These are phyloP conservation scores for Lipomyces sp. DNA, from an alignment of 805 yeast genomes.

Conservation along the genomic window DNA sequence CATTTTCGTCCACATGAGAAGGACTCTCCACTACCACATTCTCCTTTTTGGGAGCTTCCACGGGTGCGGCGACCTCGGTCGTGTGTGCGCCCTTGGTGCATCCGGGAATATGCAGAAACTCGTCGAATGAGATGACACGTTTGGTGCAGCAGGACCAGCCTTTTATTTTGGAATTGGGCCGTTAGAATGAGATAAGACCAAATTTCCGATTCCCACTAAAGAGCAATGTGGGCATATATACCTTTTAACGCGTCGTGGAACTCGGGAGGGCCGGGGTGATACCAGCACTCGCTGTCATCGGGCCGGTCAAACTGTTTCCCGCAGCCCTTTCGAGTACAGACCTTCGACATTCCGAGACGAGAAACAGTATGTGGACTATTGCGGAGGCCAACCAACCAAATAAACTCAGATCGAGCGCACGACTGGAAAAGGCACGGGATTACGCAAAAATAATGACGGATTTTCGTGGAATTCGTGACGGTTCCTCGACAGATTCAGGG, in stretches of 20 bases:
- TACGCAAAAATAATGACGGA: no score
- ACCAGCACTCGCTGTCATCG: constrained; percentile 26
- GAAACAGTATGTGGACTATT: no score
- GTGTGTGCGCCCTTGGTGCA: constrained; percentile 30
- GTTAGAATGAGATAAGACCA: background rate
- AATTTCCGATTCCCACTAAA: background rate
- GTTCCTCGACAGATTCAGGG: no score
- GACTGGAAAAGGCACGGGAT: no score
- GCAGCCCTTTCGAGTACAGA: constrained; percentile 26
- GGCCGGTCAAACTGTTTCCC: constrained; percentile 19
- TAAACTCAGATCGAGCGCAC: no score
- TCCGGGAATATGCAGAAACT: constrained; percentile 31
- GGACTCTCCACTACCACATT: no score
- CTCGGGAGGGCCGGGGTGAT: constrained; percentile 32
- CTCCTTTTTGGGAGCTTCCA: background rate
- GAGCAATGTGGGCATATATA: background rate
- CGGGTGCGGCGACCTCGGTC: constrained; percentile 22
- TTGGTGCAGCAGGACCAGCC: constrained; percentile 34
- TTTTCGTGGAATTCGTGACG: no score
- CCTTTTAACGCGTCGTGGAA: constrained; percentile 34
- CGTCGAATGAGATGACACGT: constrained; percentile 31
- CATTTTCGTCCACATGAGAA: constrained; percentile 20
- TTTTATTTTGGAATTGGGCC: background rate
- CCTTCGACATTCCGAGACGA: constrained; percentile 18
- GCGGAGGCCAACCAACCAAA: no score